These are phyloP conservation scores for Albizia julibrissin DNA, from an alignment of 306 rosid species.

Conservation along the genomic window DNA sequence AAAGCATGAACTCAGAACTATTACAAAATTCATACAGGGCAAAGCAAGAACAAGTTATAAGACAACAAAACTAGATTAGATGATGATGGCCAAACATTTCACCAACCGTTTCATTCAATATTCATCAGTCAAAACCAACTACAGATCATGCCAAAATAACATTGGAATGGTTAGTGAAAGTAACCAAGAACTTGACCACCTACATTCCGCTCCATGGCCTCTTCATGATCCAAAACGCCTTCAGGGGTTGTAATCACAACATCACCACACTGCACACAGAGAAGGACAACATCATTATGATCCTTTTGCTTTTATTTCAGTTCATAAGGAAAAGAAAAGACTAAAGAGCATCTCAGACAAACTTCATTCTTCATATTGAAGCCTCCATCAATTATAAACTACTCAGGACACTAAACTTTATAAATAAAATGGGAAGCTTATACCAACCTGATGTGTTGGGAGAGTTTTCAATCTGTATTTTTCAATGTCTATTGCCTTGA, in stretches of 20 bases:
- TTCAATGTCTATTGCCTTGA: conserved; percentile 78
- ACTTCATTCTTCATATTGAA: conserved; percentile 22
- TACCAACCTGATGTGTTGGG: conserved; percentile 82
- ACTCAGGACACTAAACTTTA: conserved; percentile 6
- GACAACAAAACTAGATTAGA: background rate
- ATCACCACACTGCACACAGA: conserved; percentile 88
- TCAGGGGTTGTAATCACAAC: conserved; percentile 93
- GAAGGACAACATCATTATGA: conserved; percentile 12
- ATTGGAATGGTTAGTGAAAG: conserved; percentile 47
- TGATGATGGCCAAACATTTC: conserved; percentile 4
- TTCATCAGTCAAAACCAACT: background rate
- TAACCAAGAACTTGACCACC: conserved; percentile 88
- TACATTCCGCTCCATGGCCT: conserved; percentile 66
- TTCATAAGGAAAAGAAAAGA: conserved; percentile 7
- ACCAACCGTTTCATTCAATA: background rate
- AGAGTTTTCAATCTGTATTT: conserved; percentile 59
- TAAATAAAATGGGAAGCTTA: background rate
- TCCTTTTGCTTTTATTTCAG: conserved; percentile 24
- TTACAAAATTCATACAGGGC: conserved; percentile 9
- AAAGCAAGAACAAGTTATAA: background rate
- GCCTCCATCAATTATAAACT: background rate
- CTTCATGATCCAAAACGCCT: conserved; percentile 95
- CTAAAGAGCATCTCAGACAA: conserved; percentile 2
- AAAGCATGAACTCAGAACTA: conserved; percentile 14
- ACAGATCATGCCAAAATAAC: conserved; percentile 1